Conservation (phyloP, 176 grass and related monocot genomes). For the Metroxylon sagu region DNA sequence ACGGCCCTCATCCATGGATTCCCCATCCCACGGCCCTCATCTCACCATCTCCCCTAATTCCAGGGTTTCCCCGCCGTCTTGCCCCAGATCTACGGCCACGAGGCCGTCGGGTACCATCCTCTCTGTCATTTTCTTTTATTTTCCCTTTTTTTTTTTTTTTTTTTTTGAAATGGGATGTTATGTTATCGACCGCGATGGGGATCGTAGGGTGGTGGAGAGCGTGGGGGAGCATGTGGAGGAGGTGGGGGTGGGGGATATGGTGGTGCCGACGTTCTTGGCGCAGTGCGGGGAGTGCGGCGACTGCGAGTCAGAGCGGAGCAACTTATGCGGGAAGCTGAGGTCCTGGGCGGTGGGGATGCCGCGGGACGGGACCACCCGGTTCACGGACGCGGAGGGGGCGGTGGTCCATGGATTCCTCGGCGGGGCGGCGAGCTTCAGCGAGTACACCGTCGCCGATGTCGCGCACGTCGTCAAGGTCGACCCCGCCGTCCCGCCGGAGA, state of each 20-base stretch:
- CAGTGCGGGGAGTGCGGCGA: conserved; percentile 44
- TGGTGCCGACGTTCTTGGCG: conserved; percentile 52
- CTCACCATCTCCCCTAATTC: neutral
- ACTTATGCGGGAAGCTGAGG: conserved; percentile 37
- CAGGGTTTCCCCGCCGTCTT: conserved; percentile 9
- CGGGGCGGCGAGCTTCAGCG: conserved; percentile 65
- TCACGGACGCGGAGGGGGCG: conserved; percentile 37
- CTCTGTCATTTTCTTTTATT: neutral
- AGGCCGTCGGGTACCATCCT: conserved; percentile 48
- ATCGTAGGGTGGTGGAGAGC: conserved; percentile 61
- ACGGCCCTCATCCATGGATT: neutral
- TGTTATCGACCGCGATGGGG: too few relatives aligned
- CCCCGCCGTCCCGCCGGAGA: conserved; percentile 37
- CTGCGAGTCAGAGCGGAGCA: conserved; percentile 41
- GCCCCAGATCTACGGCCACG: conserved; percentile 58
- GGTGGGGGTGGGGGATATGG: conserved; percentile 41
- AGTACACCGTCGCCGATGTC: conserved; percentile 78
- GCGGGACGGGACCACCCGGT: conserved; percentile 48
- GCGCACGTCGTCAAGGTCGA: conserved; percentile 44
- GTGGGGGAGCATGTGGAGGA: conserved; percentile 47
- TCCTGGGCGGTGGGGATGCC: conserved; percentile 38
- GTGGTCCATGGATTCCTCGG: conserved; percentile 37
- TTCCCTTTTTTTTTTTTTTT: neutral
- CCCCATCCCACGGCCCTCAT: neutral
- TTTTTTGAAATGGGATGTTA: neutral